phyloP scores from a whole-genome alignment of 116 monocot species.

The Posidonia oceanica region DNA sequence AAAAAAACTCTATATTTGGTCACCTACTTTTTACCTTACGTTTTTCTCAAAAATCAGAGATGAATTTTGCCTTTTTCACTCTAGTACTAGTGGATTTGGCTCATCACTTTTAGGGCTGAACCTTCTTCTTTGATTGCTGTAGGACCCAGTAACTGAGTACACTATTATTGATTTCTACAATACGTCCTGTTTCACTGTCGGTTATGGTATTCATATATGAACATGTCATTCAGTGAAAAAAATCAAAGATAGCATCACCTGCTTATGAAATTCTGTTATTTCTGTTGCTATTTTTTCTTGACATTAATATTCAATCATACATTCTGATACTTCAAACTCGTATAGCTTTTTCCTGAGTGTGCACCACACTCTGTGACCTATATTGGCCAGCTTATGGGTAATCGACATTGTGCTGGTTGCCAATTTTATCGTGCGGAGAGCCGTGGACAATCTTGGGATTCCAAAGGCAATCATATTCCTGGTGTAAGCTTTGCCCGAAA shows the following conservation, averaged over 20 bases:
- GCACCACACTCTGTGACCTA: constrained; percentile 88
- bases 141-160: no score
- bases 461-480: constrained; percentile 49
- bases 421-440: constrained; percentile 87
- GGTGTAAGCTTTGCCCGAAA: constrained; percentile 33
- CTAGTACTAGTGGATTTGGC: no score
- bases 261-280: not conserved
- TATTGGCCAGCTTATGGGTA: constrained; percentile 50
- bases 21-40: no score
- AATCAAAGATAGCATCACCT: not conserved
- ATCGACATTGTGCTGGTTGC: constrained; percentile 73
- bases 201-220: no score
- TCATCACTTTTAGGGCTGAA: no score
- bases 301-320: not conserved
- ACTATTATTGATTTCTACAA: no score
- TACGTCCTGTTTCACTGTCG: no score
- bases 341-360: constrained; percentile 79
- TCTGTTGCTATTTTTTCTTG: not conserved
- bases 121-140: no score
- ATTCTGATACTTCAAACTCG: not conserved
- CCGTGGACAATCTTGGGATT: constrained; percentile 77
- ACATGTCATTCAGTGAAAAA: no score
- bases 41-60: no score
- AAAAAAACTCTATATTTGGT: no score
- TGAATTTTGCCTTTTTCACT: no score